Evolutionary conservation across 805 yeast genomes (phyloP).

Genomic region (Sugiyamaella floridensis): DNA sequence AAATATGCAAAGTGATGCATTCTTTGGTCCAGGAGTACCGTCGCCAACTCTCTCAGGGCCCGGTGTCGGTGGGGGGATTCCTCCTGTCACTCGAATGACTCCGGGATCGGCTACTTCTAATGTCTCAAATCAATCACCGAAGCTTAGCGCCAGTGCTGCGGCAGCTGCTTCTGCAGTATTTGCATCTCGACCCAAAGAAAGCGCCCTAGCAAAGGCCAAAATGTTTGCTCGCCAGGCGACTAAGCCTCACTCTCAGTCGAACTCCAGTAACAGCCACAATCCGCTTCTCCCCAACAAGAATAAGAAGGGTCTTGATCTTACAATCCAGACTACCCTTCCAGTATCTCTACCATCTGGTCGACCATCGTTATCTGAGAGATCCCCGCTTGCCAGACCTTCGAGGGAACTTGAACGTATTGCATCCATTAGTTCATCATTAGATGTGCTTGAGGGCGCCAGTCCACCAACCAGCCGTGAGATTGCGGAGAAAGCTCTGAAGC

Average conservation of each 20-base stretch:
- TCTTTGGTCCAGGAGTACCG: neutral
- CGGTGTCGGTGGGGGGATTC: neutral
- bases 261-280: constrained; percentile 3
- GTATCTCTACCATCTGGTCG: constrained; percentile 18
- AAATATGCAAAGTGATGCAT: neutral
- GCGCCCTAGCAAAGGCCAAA: constrained; percentile 27
- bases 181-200: constrained; percentile 22
- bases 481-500: constrained; percentile 23
- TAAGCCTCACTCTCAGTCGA: constrained; percentile 17
- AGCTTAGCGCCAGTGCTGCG: constrained; percentile 24
- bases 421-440: constrained; percentile 24
- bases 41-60: neutral
- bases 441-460: neutral
- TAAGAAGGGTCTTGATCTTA: constrained; percentile 18
- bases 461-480: constrained; percentile 5
- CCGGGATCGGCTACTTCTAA: neutral
- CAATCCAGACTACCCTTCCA: constrained; percentile 22
- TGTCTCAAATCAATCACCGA: constrained; percentile 4
- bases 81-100: neutral
- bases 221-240: constrained; percentile 30
- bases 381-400: constrained; percentile 30
- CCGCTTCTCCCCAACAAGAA: constrained; percentile 4
- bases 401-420: constrained; percentile 34
- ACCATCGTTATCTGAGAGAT: constrained; percentile 23
- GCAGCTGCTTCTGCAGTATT: constrained; percentile 28